These are phyloP conservation scores for Hypomontagnella submonticulosa DNA, from an alignment of 495 filamentous ascomycete genomes.

Conservation along the genomic window DNA sequence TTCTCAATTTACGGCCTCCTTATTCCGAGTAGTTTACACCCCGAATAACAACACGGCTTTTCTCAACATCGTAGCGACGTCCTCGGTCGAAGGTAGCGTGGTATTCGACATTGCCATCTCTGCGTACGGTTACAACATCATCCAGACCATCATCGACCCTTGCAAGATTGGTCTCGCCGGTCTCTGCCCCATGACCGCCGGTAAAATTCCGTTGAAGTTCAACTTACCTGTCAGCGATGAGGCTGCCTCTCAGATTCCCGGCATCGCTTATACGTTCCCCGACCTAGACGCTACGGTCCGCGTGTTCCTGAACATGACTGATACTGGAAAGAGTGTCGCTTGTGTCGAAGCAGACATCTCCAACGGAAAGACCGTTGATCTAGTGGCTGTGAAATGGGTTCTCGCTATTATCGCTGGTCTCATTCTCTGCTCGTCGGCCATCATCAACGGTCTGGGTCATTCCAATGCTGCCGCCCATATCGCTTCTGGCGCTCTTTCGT, in stretches of 20 bases:
- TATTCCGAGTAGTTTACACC: constrained; percentile 84
- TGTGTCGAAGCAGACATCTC: constrained; percentile 91
- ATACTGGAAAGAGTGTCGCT: constrained; percentile 70
- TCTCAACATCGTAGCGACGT: constrained; percentile 84
- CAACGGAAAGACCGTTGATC: constrained; percentile 92
- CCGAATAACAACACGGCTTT: constrained; percentile 76
- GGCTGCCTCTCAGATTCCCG: constrained; percentile 74
- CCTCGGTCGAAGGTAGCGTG: constrained; percentile 86
- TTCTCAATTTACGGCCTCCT: constrained; percentile 81
- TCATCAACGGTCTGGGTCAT: constrained; percentile 84
- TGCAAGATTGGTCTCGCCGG: constrained; percentile 77
- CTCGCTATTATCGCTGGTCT: constrained; percentile 88
- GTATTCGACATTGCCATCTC: constrained; percentile 78
- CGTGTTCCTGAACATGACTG: constrained; percentile 78
- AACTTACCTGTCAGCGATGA: constrained; percentile 68
- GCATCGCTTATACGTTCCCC: constrained; percentile 89
- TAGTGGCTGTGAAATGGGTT: constrained; percentile 87
- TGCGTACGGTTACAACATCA: constrained; percentile 82
- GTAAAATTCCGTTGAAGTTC: constrained; percentile 79
- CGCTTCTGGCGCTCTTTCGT: constrained; percentile 88
- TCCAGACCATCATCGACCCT: constrained; percentile 75
- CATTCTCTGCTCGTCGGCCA: constrained; percentile 82
- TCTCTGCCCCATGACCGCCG: constrained; percentile 93
- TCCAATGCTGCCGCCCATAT: constrained; percentile 98
- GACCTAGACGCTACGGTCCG: constrained; percentile 91